Base-by-base conservation (phyloP, 2,329 filamentous ascomycete genomes). In the Madurella mycetomatis region DNA sequence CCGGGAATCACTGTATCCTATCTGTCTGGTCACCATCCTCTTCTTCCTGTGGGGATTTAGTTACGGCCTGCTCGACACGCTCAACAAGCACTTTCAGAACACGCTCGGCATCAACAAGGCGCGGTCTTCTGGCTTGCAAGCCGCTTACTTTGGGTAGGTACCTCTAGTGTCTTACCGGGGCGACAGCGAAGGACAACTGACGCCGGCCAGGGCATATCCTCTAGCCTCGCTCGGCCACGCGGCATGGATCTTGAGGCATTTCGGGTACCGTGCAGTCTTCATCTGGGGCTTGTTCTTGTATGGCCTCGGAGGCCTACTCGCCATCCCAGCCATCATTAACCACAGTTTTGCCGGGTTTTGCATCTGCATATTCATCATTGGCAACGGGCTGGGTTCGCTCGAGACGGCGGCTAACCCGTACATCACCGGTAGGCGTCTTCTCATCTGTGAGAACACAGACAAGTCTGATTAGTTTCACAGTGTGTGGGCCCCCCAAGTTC, bases 401-500 rank as follows among this genome's bases (percentile, higher is more conserved):
- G 88, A 92, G 71, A 90, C 87, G 0, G 85, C 86, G 1, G 88
- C 88, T 5, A 89, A 92, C 68, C 86, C 87, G 0, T 90, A 86
- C 70, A 83, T 88, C 59, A 82, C 84, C 39, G 80, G 77, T 71
- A 63, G 49, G 62, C 41, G 25, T 3, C 7, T 25, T 25, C 25
- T 7, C 4, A 3, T 25, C 4, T 25, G 7, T 4, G 7, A 25
- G 3, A 25, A 25, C 25, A 25, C 4, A 25, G 25, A 25, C 3
- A 25, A 25, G 25, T 25, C 7, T 40, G 15, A 32, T 18, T 9
- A n/a, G 13, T 5, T 13, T 17, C 16, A 65, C 42, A 66, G 66
- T 78, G 18, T 78, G 76, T 60, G 75, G 76, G 46, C 88, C 87
- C 2, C 85, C 87, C 8, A 79, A 80, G 59, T 89, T 85, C 68